phyloP scores from a whole-genome alignment of 129 eudicot genomes.

The Smallanthus sonchifolius region DNA sequence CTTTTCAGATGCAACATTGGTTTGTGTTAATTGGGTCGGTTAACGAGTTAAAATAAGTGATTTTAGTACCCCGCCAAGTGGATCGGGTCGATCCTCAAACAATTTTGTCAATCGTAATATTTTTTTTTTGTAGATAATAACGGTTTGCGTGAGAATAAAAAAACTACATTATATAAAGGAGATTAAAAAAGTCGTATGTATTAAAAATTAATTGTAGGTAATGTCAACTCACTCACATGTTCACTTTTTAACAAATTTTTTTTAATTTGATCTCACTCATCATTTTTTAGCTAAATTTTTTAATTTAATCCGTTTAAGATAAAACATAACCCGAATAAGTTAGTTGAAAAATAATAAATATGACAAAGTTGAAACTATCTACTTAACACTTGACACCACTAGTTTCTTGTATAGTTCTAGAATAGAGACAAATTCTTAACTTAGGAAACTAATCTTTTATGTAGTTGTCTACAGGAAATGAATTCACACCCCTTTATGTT shows the following conservation, averaged over 20 bases:
- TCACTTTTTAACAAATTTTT: no score
- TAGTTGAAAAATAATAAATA: no score
- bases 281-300: background rate
- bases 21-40: background rate
- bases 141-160: background rate
- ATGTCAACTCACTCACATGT: no score
- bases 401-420: background rate
- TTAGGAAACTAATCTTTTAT: background rate
- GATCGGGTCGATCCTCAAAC: background rate
- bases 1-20: slow-evolving; percentile 4
- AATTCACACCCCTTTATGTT: background rate
- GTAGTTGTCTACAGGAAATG: background rate
- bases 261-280: no score
- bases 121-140: background rate
- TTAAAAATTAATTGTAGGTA: background rate
- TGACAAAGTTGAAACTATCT: background rate
- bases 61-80: background rate
- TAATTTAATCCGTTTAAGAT: background rate
- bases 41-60: background rate
- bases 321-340: background rate
- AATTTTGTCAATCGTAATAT: background rate
- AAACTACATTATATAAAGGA: background rate
- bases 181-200: background rate
- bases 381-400: no score
- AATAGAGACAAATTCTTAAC: slow-evolving; percentile 14